Conservation (phyloP, 2,329 filamentous ascomycete genomes). For the Cladosporium sp. region DNA sequence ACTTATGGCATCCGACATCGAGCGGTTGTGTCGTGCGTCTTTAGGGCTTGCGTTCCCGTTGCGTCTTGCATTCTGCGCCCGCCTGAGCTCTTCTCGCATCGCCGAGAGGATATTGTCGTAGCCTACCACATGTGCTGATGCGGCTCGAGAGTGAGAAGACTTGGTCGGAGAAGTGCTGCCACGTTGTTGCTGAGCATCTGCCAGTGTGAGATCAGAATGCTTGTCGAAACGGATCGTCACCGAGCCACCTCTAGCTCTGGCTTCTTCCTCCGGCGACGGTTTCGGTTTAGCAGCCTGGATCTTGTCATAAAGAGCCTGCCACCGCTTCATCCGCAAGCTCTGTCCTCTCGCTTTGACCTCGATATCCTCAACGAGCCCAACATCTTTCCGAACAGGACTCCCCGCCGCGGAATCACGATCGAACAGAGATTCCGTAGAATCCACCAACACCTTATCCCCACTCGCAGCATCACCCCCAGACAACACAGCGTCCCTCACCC, state of each 20-base stretch:
- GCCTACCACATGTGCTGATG: constrained; percentile 15
- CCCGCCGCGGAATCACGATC: background rate
- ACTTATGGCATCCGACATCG: constrained; percentile 1
- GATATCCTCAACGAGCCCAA: constrained; percentile 62
- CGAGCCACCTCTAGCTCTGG: constrained; percentile 1
- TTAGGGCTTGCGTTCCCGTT: constrained; percentile 10
- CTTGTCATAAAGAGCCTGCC: constrained; percentile 59
- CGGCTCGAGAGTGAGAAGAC: background rate
- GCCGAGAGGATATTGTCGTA: constrained; percentile 30
- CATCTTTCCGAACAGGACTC: constrained; percentile 16
- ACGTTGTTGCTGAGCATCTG: constrained; percentile 17
- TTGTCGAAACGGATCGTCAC: constrained; percentile 23
- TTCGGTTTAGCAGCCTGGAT: constrained; percentile 17
- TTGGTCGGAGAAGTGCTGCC: constrained; percentile 1
- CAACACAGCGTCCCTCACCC: constrained; percentile 66
- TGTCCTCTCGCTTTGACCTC: constrained; percentile 63
- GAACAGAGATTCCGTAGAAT: constrained; percentile 18
- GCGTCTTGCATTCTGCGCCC: constrained; percentile 2
- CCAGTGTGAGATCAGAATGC: constrained; percentile 24
- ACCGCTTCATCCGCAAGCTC: constrained; percentile 61
- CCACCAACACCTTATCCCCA: constrained; percentile 58
- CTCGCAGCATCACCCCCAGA: constrained; percentile 55
- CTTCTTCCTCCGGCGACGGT: constrained; percentile 9
- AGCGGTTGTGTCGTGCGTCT: constrained; percentile 2
- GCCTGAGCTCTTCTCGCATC: constrained; percentile 30